A percentile compares a stretch with the other conserved stretches of the same genome.
These are phyloP conservation scores for Citrus trifoliata DNA, from an alignment of 345 rosid species.

Conservation along the genomic window DNA sequence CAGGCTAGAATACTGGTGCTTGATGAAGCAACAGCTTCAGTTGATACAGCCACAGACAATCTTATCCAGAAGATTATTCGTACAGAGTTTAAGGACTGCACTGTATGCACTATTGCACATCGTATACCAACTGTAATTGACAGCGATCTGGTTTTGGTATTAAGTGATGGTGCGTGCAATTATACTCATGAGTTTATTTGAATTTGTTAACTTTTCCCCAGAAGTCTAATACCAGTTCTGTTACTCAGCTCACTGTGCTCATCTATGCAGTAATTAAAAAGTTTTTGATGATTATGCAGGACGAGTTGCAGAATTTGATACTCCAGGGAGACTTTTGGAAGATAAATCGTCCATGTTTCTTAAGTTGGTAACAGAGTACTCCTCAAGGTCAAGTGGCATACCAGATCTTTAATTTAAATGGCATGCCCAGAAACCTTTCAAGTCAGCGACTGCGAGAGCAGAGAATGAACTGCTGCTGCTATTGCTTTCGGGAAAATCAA, in stretches of 20 bases:
- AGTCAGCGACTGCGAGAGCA: slow-evolving; percentile 17
- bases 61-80: slow-evolving; percentile 93
- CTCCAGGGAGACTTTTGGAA: slow-evolving; percentile 74
- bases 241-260: background rate
- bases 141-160: slow-evolving; percentile 96
- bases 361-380: slow-evolving; percentile 87
- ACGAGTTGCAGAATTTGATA: slow-evolving; percentile 87
- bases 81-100: slow-evolving; percentile 84
- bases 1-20: slow-evolving; percentile 92
- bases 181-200: background rate
- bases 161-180: slow-evolving; percentile 71
- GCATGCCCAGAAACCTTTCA: slow-evolving; percentile 24
- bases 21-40: slow-evolving; percentile 99
- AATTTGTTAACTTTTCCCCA: background rate
- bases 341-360: slow-evolving; percentile 93
- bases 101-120: slow-evolving; percentile 97
- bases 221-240: background rate
- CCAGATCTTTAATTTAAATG: slow-evolving; percentile 59
- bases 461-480: slow-evolving; percentile 16
- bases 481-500: slow-evolving; percentile 19
- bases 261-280: background rate
- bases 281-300: slow-evolving; percentile 45
- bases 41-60: slow-evolving; percentile 97
- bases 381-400: slow-evolving; percentile 90
- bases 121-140: slow-evolving; percentile 97